phyloP scores from a whole-genome alignment of 2,329 filamentous ascomycete genomes.

The Fusarium lateritium region DNA sequence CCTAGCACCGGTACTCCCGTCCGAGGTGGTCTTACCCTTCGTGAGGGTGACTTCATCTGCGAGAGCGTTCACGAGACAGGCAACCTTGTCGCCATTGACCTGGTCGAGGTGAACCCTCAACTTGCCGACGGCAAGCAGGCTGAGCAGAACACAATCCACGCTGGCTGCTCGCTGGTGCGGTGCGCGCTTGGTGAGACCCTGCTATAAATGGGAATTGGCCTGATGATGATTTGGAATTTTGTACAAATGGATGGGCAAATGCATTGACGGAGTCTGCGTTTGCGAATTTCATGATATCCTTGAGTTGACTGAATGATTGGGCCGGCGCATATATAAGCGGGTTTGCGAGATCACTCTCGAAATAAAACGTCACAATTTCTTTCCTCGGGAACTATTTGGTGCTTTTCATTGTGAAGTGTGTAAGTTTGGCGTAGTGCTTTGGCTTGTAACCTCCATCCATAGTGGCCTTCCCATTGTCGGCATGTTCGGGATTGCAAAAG shows the following conservation, averaged over 20 bases:
- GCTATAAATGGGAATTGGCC: constrained; percentile 65
- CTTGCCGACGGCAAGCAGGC: constrained; percentile 75
- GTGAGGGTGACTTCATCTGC: constrained; percentile 97
- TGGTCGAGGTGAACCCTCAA: constrained; percentile 86
- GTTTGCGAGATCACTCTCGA: constrained; percentile 50
- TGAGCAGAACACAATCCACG: constrained; percentile 87
- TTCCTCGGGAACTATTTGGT: constrained; percentile 13
- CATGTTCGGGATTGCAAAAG: neutral
- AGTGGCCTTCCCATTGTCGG: neutral
- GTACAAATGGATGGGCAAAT: constrained; percentile 25
- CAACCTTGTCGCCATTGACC: constrained; percentile 82
- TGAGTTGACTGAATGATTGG: constrained; percentile 50
- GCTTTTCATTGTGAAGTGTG: neutral
- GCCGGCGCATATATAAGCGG: constrained; percentile 45
- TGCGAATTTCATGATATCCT: constrained; percentile 44
- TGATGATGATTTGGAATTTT: constrained; percentile 3
- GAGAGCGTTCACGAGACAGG: constrained; percentile 87
- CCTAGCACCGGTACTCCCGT: constrained; percentile 97
- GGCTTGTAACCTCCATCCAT: too few species aligned
- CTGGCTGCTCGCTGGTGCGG: constrained; percentile 90
- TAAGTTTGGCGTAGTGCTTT: too few species aligned
- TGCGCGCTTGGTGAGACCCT: constrained; percentile 94
- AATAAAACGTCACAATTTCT: constrained; percentile 48
- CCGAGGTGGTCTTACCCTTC: constrained; percentile 89
- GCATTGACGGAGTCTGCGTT: constrained; percentile 27